These are phyloP conservation scores for Solanum chmielewskii DNA, from an alignment of 257 asterid genomes.

Conservation along the genomic window DNA sequence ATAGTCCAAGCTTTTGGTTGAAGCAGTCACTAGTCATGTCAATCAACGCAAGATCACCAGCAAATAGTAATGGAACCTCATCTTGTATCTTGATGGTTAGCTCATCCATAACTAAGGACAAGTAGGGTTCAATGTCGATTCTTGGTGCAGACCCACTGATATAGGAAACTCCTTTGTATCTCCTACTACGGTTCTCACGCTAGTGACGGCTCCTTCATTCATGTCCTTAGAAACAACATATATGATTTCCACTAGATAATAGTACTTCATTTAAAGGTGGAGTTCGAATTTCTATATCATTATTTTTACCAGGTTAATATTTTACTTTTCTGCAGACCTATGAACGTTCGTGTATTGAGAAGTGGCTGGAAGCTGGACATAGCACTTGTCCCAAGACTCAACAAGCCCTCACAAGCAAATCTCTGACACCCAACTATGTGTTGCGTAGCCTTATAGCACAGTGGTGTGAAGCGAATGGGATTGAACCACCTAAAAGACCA, in stretches of 20 bases:
- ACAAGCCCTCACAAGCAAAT: constrained; percentile 3
- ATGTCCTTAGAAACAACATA: neutral
- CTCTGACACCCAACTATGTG: constrained; percentile 3
- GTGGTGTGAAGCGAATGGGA: constrained; percentile 9
- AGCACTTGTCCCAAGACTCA: constrained; percentile 8
- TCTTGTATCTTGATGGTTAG: neutral
- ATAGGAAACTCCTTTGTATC: neutral
- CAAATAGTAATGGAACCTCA: neutral
- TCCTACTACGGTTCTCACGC: neutral
- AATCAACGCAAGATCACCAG: neutral
- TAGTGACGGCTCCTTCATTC: neutral
- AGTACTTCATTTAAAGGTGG: neutral
- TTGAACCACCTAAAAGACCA: constrained; percentile 1
- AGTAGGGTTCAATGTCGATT: neutral
- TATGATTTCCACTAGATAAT: neutral
- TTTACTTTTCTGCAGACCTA: constrained; percentile 2
- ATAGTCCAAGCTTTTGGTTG: neutral
- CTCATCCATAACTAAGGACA: neutral
- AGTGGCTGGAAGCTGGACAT: constrained; percentile 7
- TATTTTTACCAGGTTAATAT: neutral
- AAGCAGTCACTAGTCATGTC: neutral
- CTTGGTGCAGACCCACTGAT: neutral
- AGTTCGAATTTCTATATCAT: neutral
- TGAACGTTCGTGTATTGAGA: constrained; percentile 8
- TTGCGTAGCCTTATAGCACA: constrained; percentile 4